Evolutionary conservation across 441 rosid species (phyloP).

Genomic region (Corymbia calophylla): DNA sequence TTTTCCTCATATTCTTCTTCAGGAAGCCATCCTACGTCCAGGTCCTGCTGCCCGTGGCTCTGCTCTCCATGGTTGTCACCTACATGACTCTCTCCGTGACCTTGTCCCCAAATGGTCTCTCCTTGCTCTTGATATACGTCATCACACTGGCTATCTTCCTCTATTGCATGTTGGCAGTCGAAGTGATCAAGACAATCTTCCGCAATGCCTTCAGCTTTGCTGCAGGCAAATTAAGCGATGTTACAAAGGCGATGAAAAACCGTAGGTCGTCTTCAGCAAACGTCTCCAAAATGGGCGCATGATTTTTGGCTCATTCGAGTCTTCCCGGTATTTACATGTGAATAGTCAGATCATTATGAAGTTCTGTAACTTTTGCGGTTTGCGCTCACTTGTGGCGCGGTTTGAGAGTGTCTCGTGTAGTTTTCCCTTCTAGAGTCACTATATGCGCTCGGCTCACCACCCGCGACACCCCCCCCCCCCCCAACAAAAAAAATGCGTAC

Average conservation of each 20-base stretch:
- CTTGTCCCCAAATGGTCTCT: background rate
- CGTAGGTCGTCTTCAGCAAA: background rate
- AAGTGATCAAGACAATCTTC: background rate
- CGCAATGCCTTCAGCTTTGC: background rate
- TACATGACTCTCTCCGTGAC: background rate
- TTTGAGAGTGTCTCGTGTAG: background rate
- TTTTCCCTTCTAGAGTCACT: background rate
- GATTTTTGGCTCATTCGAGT: background rate
- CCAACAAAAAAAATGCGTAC: background rate
- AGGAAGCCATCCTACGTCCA: background rate
- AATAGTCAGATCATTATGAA: background rate
- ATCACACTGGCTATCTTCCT: background rate
- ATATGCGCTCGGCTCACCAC: background rate
- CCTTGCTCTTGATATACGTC: background rate
- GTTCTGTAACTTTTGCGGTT: background rate
- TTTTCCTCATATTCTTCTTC: slow-evolving; percentile 7
- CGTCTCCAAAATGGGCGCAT: background rate
- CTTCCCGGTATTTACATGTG: background rate
- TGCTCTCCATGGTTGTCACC: background rate
- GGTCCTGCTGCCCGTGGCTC: slow-evolving; percentile 2
- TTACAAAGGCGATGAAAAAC: background rate
- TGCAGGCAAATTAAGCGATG: background rate
- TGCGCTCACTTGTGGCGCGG: background rate
- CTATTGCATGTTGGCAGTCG: background rate
- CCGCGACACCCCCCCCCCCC: no score